Percentiles rank a stretch among this genome's conserved stretches.
These are phyloP conservation scores for Iris pallida DNA, from an alignment of 116 monocot species.

Conservation along the genomic window DNA sequence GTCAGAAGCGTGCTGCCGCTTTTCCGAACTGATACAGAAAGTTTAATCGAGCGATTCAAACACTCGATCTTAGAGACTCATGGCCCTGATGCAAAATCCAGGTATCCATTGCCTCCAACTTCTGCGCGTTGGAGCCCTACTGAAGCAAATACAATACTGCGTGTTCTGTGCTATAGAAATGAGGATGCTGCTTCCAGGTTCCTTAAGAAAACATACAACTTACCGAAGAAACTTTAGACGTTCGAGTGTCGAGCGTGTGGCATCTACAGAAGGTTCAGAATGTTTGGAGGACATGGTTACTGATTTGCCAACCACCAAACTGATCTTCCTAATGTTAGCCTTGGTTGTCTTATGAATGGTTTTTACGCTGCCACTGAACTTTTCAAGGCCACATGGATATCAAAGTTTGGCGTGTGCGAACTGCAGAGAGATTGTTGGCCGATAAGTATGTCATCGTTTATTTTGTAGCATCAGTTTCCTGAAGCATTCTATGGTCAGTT, in stretches of 20 bases:
- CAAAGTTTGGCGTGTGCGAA: too few species aligned
- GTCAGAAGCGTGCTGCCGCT: slow-evolving; percentile 59
- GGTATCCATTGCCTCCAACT: slow-evolving; percentile 38
- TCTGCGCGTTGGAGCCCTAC: slow-evolving; percentile 81
- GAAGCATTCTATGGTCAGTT: too few species aligned
- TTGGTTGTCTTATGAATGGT: too few species aligned
- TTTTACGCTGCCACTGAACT: too few species aligned
- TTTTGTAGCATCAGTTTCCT: too few species aligned
- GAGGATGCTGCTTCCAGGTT: slow-evolving; percentile 82
- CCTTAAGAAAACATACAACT: slow-evolving; percentile 87
- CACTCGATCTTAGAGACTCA: slow-evolving; percentile 36
- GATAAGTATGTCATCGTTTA: too few species aligned
- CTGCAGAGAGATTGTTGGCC: too few species aligned
- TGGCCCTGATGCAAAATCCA: slow-evolving; percentile 44
- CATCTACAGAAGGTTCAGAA: too few species aligned
- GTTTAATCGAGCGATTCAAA: slow-evolving; percentile 59
- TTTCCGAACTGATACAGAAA: slow-evolving; percentile 54
- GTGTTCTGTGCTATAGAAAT: slow-evolving; percentile 78
- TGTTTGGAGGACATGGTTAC: too few species aligned
- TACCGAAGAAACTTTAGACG: slow-evolving; percentile 78
- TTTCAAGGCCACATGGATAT: too few species aligned
- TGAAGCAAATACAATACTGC: slow-evolving; percentile 79
- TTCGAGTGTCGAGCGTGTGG: background rate
- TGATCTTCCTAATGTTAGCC: too few species aligned
- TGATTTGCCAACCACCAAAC: too few species aligned